A percentile compares a stretch with the other conserved stretches of the same genome.
Conservation (phyloP, 345 rosid genomes). For the Geranium brycei region DNA sequence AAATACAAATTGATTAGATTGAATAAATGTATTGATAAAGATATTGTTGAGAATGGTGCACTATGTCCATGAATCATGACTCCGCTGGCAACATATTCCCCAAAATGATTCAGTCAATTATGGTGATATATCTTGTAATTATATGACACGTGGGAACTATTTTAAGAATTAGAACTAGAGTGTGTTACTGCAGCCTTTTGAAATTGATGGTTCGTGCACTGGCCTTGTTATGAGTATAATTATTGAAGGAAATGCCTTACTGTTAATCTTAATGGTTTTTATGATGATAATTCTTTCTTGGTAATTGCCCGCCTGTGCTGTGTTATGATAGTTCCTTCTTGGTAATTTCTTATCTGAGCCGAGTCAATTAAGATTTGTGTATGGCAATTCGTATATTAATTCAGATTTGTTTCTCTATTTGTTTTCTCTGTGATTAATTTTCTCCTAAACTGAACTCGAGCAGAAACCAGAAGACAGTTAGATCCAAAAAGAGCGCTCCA, state of each 20-base stretch:
- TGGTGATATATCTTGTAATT: not conserved
- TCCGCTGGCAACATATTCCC: too few species aligned
- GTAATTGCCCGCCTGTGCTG: not conserved
- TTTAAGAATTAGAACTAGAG: not conserved
- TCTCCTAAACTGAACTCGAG: not conserved
- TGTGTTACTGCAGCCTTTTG: not conserved
- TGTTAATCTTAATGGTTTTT: not conserved
- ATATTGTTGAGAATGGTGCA: too few species aligned
- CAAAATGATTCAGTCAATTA: not conserved
- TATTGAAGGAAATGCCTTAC: not conserved
- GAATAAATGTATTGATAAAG: too few species aligned
- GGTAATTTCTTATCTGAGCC: not conserved
- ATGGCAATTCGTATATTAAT: not conserved
- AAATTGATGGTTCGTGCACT: not conserved
- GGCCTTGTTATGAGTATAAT: not conserved
- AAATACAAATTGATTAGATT: too few species aligned
- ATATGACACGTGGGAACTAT: not conserved
- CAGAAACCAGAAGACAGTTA: conserved; percentile 63
- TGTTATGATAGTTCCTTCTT: too few species aligned
- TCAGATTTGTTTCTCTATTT: not conserved
- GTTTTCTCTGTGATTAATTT: not conserved
- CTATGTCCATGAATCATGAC: too few species aligned
- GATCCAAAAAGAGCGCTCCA: conserved; percentile 59
- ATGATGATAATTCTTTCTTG: not conserved
- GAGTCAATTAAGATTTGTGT: too few species aligned